phyloP scores from a whole-genome alignment of 169 alveolate species.

The Cryptosporidium sp. region DNA sequence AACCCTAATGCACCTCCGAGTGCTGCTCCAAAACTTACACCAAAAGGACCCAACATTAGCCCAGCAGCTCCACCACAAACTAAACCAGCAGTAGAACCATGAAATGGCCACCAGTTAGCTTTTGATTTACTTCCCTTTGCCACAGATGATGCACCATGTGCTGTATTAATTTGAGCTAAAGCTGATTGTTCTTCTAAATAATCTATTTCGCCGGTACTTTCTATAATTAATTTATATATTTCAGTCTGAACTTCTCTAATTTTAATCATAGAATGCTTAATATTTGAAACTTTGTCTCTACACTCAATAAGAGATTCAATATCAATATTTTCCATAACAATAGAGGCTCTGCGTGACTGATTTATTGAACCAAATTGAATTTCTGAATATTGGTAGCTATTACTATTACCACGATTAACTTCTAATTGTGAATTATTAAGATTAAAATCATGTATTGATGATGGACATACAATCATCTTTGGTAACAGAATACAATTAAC shows the following conservation, averaged over 20 bases:
- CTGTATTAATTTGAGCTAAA: constrained; percentile 56
- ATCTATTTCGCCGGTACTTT: constrained; percentile 74
- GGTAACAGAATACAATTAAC: neutral
- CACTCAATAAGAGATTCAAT: constrained; percentile 43
- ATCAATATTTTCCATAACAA: constrained; percentile 55
- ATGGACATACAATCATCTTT: neutral
- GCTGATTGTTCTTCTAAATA: constrained; percentile 52
- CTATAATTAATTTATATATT: constrained; percentile 42
- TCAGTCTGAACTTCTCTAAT: constrained; percentile 49
- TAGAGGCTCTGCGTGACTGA: constrained; percentile 36
- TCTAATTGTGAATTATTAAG: neutral
- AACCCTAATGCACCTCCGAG: constrained; percentile 68
- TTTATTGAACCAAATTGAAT: neutral
- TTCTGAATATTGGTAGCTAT: neutral
- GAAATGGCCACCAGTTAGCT: constrained; percentile 75
- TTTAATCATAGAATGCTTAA: constrained; percentile 31
- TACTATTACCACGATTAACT: neutral
- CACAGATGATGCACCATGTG: constrained; percentile 48
- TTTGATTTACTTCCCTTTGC: constrained; percentile 70
- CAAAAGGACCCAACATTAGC: constrained; percentile 50
- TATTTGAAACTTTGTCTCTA: constrained; percentile 3
- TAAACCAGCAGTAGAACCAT: constrained; percentile 75
- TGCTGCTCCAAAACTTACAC: constrained; percentile 71
- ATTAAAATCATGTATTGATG: constrained; percentile 1
- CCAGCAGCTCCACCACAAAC: constrained; percentile 76